Evolutionary conservation across 768 basidiomycete species (phyloP).

Genomic region (Rhodotorula sphaerocarpa): DNA sequence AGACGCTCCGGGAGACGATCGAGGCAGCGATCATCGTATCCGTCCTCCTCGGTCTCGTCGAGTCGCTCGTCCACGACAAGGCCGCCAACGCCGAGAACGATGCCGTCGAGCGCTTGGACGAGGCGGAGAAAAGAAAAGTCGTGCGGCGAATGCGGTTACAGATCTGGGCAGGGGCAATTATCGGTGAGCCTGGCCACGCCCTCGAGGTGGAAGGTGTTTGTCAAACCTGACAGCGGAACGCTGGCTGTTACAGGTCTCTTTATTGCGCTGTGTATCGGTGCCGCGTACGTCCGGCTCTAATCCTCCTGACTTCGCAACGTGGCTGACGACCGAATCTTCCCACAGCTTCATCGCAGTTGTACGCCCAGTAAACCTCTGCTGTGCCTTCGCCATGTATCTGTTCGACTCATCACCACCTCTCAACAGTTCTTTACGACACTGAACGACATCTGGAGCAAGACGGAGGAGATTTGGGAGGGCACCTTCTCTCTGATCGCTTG

Average conservation of each 20-base stretch:
- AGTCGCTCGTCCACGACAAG: conserved; percentile 57
- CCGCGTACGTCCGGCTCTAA: conserved; percentile 71
- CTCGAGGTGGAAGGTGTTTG: too few relatives aligned
- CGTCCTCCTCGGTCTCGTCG: conserved; percentile 81
- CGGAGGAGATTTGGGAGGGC: conserved; percentile 93
- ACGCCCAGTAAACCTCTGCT: too few relatives aligned
- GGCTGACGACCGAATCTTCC: background rate
- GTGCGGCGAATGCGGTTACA: conserved; percentile 57
- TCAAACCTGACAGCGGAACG: too few relatives aligned
- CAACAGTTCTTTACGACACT: conserved; percentile 78
- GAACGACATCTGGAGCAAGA: conserved; percentile 67
- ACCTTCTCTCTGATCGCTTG: conserved; percentile 60
- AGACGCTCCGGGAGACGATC: conserved; percentile 57
- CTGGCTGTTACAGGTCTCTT: conserved; percentile 63
- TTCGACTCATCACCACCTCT: background rate
- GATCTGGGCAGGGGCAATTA: conserved; percentile 20
- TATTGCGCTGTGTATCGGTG: conserved; percentile 73
- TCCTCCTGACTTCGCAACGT: conserved; percentile 50
- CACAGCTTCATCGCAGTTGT: conserved; percentile 23
- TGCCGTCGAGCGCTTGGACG: conserved; percentile 10
- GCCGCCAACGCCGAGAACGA: conserved; percentile 3
- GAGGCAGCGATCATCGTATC: conserved; percentile 88
- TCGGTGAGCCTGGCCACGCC: background rate
- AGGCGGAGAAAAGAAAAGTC: conserved; percentile 41
- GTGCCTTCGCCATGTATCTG: too few relatives aligned